Conservation (phyloP, 106 monocot genomes). For the Acorus gramineus region DNA sequence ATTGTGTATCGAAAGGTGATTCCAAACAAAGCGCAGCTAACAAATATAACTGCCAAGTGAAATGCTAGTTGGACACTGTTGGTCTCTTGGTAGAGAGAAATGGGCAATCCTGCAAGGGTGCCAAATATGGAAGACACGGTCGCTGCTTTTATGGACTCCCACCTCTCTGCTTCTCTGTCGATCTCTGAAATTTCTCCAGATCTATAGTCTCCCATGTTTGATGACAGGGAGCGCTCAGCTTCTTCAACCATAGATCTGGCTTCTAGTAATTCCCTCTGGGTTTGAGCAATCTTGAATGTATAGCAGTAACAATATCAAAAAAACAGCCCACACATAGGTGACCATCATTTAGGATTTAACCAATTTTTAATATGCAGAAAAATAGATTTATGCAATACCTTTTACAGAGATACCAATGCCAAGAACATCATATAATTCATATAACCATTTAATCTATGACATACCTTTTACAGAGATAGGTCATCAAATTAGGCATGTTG, state of each 20-base stretch:
- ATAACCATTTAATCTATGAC: too few relatives aligned
- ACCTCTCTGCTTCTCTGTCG: slow-evolving; percentile 39
- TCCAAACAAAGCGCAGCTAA: slow-evolving; percentile 78
- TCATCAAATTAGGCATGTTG: too few relatives aligned
- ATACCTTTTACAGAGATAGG: too few relatives aligned
- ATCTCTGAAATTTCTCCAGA: slow-evolving; percentile 15
- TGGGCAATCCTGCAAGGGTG: slow-evolving; percentile 52
- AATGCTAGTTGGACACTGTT: slow-evolving; percentile 21
- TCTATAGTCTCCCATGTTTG: slow-evolving; percentile 11
- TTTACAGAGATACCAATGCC: too few relatives aligned
- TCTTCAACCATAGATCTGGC: slow-evolving; percentile 67
- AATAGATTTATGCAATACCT: too few relatives aligned
- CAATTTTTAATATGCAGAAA: neutral
- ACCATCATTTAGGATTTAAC: neutral
- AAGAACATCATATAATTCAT: too few relatives aligned
- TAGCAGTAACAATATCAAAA: neutral
- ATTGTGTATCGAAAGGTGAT: slow-evolving; percentile 77
- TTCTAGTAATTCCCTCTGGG: slow-evolving; percentile 55
- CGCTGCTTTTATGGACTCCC: slow-evolving; percentile 73
- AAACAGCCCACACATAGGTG: too few relatives aligned
- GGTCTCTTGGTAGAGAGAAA: slow-evolving; percentile 51
- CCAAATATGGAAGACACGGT: slow-evolving; percentile 62
- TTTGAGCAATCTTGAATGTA: slow-evolving; percentile 51
- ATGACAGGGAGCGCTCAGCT: slow-evolving; percentile 48
- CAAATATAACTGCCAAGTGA: slow-evolving; percentile 28